phyloP scores from a whole-genome alignment of 2,329 filamentous ascomycete genomes.

The Exophiala dermatitidis region DNA sequence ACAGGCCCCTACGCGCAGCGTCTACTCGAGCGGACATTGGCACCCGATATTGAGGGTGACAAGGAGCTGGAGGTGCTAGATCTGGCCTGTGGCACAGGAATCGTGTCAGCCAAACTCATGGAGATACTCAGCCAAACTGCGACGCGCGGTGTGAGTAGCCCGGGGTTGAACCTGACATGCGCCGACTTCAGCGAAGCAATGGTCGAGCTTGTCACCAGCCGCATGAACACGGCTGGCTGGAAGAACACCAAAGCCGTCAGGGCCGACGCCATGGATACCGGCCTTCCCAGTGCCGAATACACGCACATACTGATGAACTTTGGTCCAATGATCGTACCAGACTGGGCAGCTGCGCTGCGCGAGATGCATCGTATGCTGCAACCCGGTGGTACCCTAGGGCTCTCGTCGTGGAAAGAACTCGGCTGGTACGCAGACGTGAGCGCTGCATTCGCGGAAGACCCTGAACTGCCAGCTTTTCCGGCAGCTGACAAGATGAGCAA shows the following conservation, averaged over 20 bases:
- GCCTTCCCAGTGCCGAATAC: slow-evolving; percentile 33
- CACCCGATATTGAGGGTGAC: slow-evolving; percentile 22
- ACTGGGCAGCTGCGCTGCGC: slow-evolving; percentile 32
- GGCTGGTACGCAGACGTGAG: slow-evolving; percentile 29
- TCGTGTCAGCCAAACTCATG: slow-evolving; percentile 44
- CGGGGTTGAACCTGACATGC: slow-evolving; percentile 43
- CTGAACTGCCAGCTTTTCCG: slow-evolving; percentile 28
- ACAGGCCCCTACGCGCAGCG: slow-evolving; percentile 30
- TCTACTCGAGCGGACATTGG: slow-evolving; percentile 30
- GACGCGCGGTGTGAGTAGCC: background rate
- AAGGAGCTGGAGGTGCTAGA: slow-evolving; percentile 41
- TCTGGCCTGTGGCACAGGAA: slow-evolving; percentile 48
- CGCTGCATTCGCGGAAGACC: slow-evolving; percentile 28
- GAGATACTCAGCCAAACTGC: slow-evolving; percentile 34
- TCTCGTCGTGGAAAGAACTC: slow-evolving; percentile 34
- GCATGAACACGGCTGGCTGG: slow-evolving; percentile 42
- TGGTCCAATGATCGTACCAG: slow-evolving; percentile 43
- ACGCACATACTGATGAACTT: slow-evolving; percentile 43
- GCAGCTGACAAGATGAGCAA: slow-evolving; percentile 14
- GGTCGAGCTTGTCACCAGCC: slow-evolving; percentile 37
- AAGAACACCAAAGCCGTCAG: slow-evolving; percentile 39
- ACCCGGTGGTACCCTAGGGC: slow-evolving; percentile 32
- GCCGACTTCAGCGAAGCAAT: slow-evolving; percentile 43
- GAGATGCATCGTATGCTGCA: slow-evolving; percentile 33
- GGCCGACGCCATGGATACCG: slow-evolving; percentile 45